Conservation (phyloP, 139 green algal genomes). For the Mesotaenium endlicherianum region DNA sequence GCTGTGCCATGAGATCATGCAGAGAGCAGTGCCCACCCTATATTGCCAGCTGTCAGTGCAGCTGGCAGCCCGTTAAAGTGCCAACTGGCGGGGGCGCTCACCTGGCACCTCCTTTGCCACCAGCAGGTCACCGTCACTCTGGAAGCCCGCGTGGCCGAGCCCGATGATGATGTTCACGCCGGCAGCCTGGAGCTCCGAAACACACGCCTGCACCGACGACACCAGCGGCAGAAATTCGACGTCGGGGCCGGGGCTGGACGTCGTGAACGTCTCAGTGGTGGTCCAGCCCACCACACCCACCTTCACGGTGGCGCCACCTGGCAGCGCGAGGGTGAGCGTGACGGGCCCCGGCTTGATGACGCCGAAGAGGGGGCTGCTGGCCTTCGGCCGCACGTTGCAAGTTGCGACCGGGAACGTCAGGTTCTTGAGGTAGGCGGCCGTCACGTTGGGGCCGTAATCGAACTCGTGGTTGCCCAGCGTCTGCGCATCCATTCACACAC, state of each 20-base stretch:
- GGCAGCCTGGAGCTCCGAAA: constrained; percentile 6
- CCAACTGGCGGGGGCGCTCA: not conserved
- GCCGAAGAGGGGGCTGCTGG: not conserved
- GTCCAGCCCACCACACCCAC: constrained; percentile 40
- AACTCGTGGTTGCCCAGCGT: constrained; percentile 57
- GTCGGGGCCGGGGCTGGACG: constrained; percentile 18
- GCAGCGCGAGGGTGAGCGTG: not conserved
- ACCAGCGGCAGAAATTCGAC: constrained; percentile 18
- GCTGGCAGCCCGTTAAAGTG: no score
- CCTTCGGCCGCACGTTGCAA: constrained; percentile 50
- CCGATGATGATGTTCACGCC: constrained; percentile 51
- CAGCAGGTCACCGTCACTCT: not conserved
- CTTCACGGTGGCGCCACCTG: not conserved
- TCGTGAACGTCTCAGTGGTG: constrained; percentile 14
- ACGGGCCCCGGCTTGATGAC: constrained; percentile 40
- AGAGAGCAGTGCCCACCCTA: no score
- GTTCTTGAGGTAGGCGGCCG: constrained; percentile 30
- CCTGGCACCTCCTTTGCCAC: constrained; percentile 3
- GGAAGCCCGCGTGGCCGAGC: constrained; percentile 38
- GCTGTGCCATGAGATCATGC: no score
- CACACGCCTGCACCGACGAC: not conserved
- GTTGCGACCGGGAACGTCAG: constrained; percentile 30
- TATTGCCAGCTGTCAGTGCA: no score
- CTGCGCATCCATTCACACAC: constrained; percentile 50
- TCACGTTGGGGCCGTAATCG: constrained; percentile 38